phyloP scores from a whole-genome alignment of 2,329 filamentous ascomycete genomes.

The Daldinia sp. region DNA sequence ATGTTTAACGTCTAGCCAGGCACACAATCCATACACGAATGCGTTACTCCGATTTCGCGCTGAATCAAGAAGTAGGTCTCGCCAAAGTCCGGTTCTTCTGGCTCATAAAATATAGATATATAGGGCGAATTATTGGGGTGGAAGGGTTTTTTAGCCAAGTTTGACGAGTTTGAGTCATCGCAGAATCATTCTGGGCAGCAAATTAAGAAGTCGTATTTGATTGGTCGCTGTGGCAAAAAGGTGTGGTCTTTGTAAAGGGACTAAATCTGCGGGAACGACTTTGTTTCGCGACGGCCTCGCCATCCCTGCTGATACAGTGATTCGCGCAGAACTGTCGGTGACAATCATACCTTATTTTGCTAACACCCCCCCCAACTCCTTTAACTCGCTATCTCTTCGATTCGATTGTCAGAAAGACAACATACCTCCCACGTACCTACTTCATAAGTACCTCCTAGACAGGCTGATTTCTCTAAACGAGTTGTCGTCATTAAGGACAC shows the following conservation, averaged over 20 bases:
- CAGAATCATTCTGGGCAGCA: conserved; percentile 28
- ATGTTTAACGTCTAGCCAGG: conserved; percentile 21
- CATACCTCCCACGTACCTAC: too few relatives aligned
- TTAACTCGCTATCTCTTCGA: not conserved
- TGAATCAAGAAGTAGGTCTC: conserved; percentile 19
- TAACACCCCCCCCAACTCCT: not conserved
- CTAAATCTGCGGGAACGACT: conserved; percentile 33
- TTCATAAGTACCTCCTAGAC: too few relatives aligned
- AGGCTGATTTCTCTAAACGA: conserved; percentile 15
- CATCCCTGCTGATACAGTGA: conserved; percentile 36
- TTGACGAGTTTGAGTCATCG: conserved; percentile 41
- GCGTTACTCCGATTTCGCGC: conserved; percentile 34
- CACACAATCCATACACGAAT: conserved; percentile 17
- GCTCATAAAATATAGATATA: conserved; percentile 28
- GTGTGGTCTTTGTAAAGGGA: conserved; percentile 23
- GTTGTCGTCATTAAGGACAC: conserved; percentile 22
- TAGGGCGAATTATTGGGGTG: conserved; percentile 21
- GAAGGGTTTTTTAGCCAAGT: conserved; percentile 22
- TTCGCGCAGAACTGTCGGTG: conserved; percentile 27
- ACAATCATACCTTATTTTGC: conserved; percentile 24
- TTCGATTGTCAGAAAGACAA: not conserved
- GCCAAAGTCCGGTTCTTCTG: conserved; percentile 9
- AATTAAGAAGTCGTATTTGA: conserved; percentile 12
- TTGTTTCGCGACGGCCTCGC: conserved; percentile 28
- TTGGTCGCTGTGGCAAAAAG: conserved; percentile 36